Evolutionary conservation across 1,284 basidiomycete genomes (phyloP), one percentile per base, ranked within the genome.

Genomic region (Ustilago lituana): DNA sequence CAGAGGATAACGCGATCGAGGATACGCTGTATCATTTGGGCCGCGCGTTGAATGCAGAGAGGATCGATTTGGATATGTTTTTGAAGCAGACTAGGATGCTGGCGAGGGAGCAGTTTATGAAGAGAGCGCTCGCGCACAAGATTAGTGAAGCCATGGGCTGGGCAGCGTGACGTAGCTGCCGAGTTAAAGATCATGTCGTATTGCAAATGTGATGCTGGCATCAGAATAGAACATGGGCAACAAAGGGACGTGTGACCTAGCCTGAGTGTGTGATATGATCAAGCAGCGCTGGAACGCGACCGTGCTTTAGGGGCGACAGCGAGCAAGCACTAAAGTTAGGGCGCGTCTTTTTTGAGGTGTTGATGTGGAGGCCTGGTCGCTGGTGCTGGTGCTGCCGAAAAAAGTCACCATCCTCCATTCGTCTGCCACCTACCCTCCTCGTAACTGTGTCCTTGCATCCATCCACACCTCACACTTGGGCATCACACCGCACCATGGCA

Each of bases 1-100:
- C 96, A n/a, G 96, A 98, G 82, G 96, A 98, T 83, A 94, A 94
- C 75, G 94, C 95, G 0, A 93, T 98, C 76, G 94, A 97, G 83
- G 96, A 98, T 83, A 95, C 95, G 23, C 90, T 98, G 61, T 98
- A 98, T 84, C 94, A 98, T 82, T 87, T 99, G 48, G 93, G 94
- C 56, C 88, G 94, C 56, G 95, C 94, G 3, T 85, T 99, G 67
- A 95, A 95, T 79, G 87, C 91, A 39, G 94, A 95, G 9, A 71
- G 69, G 27, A 62, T 81, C 31, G 67, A 76, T 32, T 49, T 80
- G 40, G 80, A 78, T 8, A 52, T 54, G 20, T 81, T 79, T 51
- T 60, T 82, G 47, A 80, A 81, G 68, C 78, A 79, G 56, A 76
- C 73, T 5, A 72, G 80, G 33, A 53, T 76, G 61, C 55, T 82